These are phyloP conservation scores for Plasmodium inui DNA, from an alignment of 169 alveolate species.

Conservation along the genomic window DNA sequence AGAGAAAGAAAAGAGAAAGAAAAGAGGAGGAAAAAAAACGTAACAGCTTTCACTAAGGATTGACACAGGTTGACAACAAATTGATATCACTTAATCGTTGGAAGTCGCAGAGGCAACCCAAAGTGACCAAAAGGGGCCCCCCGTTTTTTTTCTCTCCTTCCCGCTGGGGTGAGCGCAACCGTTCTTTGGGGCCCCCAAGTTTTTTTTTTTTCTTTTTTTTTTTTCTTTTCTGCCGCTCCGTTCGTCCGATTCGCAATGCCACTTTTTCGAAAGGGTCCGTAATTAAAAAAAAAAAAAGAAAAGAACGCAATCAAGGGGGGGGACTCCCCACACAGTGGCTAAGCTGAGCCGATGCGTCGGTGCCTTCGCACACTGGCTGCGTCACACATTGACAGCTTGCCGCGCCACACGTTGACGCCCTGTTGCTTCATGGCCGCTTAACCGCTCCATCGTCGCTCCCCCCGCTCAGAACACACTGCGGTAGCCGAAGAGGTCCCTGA, in stretches of 20 bases:
- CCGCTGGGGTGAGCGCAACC: background rate
- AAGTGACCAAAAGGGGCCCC: background rate
- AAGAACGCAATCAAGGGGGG: background rate
- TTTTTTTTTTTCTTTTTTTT: no score
- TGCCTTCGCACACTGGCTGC: no score
- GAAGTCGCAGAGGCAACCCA: background rate
- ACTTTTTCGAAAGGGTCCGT: background rate
- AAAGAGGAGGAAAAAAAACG: background rate
- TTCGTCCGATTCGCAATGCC: background rate
- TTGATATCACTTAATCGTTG: background rate
- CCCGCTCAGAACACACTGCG: constrained; percentile 4
- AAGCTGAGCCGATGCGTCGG: no score
- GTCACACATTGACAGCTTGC: no score
- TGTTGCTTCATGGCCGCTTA: background rate
- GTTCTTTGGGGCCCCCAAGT: background rate
- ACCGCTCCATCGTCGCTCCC: background rate
- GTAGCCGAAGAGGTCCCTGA: constrained; percentile 98
- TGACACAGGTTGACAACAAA: background rate
- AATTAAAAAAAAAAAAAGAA: no score
- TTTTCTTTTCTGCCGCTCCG: background rate
- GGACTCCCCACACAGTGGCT: no score
- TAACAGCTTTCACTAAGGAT: background rate
- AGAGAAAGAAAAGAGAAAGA: no score
- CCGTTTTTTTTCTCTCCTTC: background rate
- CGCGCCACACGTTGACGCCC: background rate